Base-by-base conservation (phyloP, 331 rosid genomes). In the Acacia concinna region DNA sequence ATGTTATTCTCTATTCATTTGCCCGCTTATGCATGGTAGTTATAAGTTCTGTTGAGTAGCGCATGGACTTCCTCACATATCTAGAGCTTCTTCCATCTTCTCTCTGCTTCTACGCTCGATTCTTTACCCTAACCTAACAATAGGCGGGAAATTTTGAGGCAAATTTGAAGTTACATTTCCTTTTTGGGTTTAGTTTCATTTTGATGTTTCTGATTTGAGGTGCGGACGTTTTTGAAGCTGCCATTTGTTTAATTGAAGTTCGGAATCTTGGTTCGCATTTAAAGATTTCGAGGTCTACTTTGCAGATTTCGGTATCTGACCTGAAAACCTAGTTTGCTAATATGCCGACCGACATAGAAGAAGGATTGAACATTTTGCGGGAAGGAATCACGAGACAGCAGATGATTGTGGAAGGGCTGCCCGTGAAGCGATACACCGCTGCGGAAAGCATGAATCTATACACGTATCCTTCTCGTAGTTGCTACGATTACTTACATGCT, bases 361-460 rank as follows among this genome's bases (percentile, higher is more conserved):
- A 90, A 84, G 97, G 94, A 81, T 93, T 94, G 94, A 94, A 89
- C 44, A 87, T 83, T 63, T 91, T 93, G 97, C 93, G 84, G 79
- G 87, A 88, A 82, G 97, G 97, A 9, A 91, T 91, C 66, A 73
- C 78, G 28, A 93, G 91, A 78, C 84, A 89, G 77, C 91, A 93
- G 87, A 93, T 80, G 77, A 93, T 93, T 86, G 85, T 93, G 3
- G 97, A 93, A 86, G 97, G 97, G 57, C 40, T 86, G 54, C 89
- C 88, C 0, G 96, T 91, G 84, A 83, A 87, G 11, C 93, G 84
- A 74, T 93, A 91, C 82, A 89, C 79, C 82, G 84, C 94, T 0
- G 97, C 88, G 78, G 97, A 91, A 44, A 89, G 89, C 38, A 91
- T 91, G 91, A 88, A 87, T 93, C 91, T 93, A 25, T 93, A 91